Evolutionary conservation across 768 basidiomycete species (phyloP), one percentile per base, ranked within the genome.

Genomic region (Porphyrellus cyaneotinctus): DNA sequence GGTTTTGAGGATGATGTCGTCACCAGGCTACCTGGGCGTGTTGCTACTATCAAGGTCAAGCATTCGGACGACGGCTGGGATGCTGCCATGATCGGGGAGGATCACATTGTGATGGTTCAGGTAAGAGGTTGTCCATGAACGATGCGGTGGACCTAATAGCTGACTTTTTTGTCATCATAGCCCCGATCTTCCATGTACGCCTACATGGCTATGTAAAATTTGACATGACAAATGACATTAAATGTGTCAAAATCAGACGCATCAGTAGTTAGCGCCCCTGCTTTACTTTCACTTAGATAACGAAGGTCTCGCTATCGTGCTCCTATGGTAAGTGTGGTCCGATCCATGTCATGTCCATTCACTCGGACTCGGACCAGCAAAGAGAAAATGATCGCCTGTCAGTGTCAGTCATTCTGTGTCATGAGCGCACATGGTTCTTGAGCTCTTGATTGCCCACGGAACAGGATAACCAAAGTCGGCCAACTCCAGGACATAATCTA

Each of bases 71-170:
- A 56, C 8, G 59, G 58, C 11, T 70, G 69, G 67, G 62, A 63
- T 5, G 63, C 68, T 33, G 61, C 60, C 23, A 73, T 74, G 73
- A 60, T 74, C 13, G 62, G 69, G 6, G 73, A 74, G 52, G 62
- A 74, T 45, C 64, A 65, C 18, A 59, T 74, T 22, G 41, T 74
- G 2, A 57, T 70, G 50, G 66, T 73, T 33, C 62, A 69, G 53
- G 72, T 71, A 50, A 49, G 61, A 30, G 11, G 3, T 44, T 11
- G 24, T 24, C 26, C 2, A 32, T 10, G 6, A 32, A 20, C 24
- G 23, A 30, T 6, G 5, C n/a, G 13, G 4, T 47, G n/a, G 6
- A 8, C n/a, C 26, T 43, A 17, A 18, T 45, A n/a, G 15, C 47
- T 52, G 24, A 50, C 49, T n/a, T 32, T 31, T 47, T 35, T 28